phyloP scores from a whole-genome alignment of 2,329 filamentous ascomycete species.

The Xylariaceae sp. region DNA sequence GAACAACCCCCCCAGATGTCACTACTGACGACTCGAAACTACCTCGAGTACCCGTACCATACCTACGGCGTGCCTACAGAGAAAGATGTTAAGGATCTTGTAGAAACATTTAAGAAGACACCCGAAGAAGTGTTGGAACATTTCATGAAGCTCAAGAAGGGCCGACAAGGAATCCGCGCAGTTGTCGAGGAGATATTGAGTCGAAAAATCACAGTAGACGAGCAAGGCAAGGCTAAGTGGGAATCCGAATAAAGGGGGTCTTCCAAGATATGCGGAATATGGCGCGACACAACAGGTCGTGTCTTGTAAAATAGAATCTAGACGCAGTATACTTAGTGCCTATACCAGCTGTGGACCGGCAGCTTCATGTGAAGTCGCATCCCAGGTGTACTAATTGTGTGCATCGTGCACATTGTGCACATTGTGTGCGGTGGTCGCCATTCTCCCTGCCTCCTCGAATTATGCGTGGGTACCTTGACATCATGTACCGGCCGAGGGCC shows the following conservation, averaged over 20 bases:
- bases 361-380: background rate
- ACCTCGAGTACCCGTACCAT: slow-evolving; percentile 66
- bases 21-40: slow-evolving; percentile 60
- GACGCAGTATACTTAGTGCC: background rate
- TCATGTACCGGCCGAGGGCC: background rate
- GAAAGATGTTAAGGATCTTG: slow-evolving; percentile 46
- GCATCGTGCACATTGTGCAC: too few species aligned
- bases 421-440: background rate
- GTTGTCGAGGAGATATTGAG: slow-evolving; percentile 64
- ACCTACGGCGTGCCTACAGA: slow-evolving; percentile 71
- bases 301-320: slow-evolving; percentile 19
- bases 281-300: slow-evolving; percentile 2
- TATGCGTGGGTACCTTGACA: background rate
- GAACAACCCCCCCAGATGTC: slow-evolving; percentile 45
- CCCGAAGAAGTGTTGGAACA: slow-evolving; percentile 56
- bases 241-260: slow-evolving; percentile 9
- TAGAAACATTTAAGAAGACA: slow-evolving; percentile 38
- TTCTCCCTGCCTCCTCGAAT: background rate
- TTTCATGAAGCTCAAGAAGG: slow-evolving; percentile 54
- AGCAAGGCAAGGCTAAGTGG: slow-evolving; percentile 42
- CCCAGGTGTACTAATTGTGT: background rate
- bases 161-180: slow-evolving; percentile 63
- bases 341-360: background rate
- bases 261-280: background rate
- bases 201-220: slow-evolving; percentile 52